Evolutionary conservation across 768 basidiomycete species (phyloP).

Genomic region (Russula abietina): DNA sequence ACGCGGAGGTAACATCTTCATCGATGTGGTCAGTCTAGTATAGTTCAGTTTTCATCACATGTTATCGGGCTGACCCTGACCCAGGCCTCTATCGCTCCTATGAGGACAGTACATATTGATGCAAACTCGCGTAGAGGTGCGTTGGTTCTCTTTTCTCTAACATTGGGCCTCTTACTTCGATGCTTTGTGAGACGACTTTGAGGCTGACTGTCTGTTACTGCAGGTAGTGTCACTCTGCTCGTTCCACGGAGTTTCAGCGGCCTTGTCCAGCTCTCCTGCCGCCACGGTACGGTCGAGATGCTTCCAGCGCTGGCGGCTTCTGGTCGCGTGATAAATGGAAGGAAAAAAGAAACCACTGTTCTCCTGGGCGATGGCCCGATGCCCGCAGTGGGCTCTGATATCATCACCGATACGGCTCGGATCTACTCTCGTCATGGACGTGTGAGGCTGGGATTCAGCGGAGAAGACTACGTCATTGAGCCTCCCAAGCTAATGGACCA

Average conservation of each 20-base stretch:
- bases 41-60: background rate
- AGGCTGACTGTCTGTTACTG: background rate
- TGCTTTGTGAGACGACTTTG: background rate
- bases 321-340: constrained; percentile 9
- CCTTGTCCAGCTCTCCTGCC: constrained; percentile 18
- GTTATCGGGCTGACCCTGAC: background rate
- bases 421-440: constrained; percentile 16
- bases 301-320: constrained; percentile 17
- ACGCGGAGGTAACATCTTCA: constrained; percentile 8
- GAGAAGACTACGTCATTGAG: constrained; percentile 16
- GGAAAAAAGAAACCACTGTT: constrained; percentile 6
- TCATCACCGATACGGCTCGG: constrained; percentile 13
- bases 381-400: constrained; percentile 4
- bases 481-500: constrained; percentile 9
- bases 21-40: constrained; percentile 18
- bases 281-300: constrained; percentile 1
- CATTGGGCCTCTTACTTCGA: background rate
- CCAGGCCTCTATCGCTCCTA: constrained; percentile 16
- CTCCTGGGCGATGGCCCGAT: constrained; percentile 15
- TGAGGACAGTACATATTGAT: constrained; percentile 12
- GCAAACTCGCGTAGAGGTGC: constrained; percentile 6
- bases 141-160: background rate
- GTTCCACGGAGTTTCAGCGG: constrained; percentile 23
- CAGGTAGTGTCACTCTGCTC: constrained; percentile 19
- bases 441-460: constrained; percentile 22